Evolutionary conservation across 441 rosid genomes (phyloP).

Genomic region (Pelargonium australe): DNA sequence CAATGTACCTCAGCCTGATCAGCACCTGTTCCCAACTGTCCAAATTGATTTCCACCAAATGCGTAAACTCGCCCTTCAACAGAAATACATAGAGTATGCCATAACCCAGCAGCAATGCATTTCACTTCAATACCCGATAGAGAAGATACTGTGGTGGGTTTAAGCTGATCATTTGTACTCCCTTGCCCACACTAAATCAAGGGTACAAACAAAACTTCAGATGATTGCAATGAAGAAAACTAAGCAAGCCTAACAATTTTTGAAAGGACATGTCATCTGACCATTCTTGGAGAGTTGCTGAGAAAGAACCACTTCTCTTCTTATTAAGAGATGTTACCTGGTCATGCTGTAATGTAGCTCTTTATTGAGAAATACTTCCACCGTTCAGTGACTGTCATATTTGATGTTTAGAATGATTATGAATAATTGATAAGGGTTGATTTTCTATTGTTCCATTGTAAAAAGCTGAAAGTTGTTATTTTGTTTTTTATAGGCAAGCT

Average conservation of each 20-base stretch:
- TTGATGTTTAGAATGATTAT: no score
- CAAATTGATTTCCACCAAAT: constrained; percentile 98
- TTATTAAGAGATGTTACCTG: background rate
- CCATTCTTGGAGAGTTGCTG: background rate
- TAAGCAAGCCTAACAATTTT: no score
- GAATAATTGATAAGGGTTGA: no score
- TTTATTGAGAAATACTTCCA: background rate
- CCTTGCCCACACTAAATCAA: constrained; percentile 86
- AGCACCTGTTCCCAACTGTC: constrained; percentile 91
- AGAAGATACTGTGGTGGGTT: constrained; percentile 77
- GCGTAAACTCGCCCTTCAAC: constrained; percentile 79
- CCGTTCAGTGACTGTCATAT: no score
- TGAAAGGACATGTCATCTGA: background rate
- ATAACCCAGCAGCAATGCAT: constrained; percentile 78
- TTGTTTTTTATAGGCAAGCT: no score
- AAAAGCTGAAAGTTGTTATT: no score
- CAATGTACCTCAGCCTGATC: constrained; percentile 87
- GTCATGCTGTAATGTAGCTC: background rate
- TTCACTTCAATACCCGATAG: constrained; percentile 64
- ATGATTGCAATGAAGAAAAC: constrained; percentile 8
- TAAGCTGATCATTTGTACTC: constrained; percentile 82
- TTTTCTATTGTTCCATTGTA: no score
- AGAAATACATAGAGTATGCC: constrained; percentile 90
- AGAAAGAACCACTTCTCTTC: background rate
- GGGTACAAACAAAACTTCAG: constrained; percentile 17